Evolutionary conservation across 208 protist species (phyloP).

Genomic region (Angomonas deanei): DNA sequence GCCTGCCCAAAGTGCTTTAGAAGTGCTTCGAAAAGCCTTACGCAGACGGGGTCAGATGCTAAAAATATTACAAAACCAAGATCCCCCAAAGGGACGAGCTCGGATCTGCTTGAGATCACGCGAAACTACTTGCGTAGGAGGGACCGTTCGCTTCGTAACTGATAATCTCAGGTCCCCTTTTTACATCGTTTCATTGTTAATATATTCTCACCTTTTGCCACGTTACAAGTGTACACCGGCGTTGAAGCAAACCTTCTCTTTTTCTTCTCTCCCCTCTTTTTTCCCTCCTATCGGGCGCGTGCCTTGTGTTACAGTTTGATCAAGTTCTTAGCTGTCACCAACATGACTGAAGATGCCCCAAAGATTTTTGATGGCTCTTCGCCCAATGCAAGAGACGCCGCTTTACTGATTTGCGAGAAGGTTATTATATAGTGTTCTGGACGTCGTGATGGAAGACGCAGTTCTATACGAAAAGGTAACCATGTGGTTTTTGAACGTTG

Average conservation of each 20-base stretch:
- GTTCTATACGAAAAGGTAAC: not conserved
- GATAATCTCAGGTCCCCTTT: no score
- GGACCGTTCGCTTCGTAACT: not conserved
- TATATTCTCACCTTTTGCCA: not conserved
- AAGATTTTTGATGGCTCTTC: not conserved
- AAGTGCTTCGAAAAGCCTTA: not conserved
- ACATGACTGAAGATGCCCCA: not conserved
- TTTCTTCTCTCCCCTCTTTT: not conserved
- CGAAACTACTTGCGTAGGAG: not conserved
- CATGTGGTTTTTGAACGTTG: not conserved
- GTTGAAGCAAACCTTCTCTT: not conserved
- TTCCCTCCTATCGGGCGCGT: not conserved
- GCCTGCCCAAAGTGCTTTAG: constrained; percentile 7
- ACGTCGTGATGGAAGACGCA: not conserved
- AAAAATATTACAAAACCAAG: not conserved
- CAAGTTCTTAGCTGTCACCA: not conserved
- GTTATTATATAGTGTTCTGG: not conserved
- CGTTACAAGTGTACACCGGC: not conserved
- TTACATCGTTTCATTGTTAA: not conserved
- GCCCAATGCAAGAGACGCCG: not conserved
- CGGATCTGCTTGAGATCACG: not conserved
- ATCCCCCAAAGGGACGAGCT: no score
- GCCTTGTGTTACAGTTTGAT: not conserved
- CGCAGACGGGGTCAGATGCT: not conserved
- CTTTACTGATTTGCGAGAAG: not conserved